phyloP scores from a whole-genome alignment of 768 basidiomycete genomes.

The Tylopilus subfusipes region DNA sequence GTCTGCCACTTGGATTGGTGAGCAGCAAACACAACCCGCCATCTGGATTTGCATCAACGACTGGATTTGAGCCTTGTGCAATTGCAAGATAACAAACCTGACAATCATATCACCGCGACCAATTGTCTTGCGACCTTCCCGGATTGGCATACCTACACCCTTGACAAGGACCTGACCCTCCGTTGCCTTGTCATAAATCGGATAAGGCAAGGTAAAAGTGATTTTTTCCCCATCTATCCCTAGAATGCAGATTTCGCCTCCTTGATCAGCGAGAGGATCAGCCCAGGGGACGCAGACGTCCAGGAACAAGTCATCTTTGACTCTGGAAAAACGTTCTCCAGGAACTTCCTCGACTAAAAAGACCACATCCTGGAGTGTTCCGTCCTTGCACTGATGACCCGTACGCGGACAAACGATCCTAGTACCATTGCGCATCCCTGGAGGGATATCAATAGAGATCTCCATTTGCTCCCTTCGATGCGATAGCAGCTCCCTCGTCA shows the following conservation, averaged over 20 bases:
- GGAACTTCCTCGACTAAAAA: constrained; percentile 60
- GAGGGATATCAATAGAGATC: constrained; percentile 56
- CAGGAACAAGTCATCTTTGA: constrained; percentile 54
- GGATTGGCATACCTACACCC: constrained; percentile 69
- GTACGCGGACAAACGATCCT: constrained; percentile 57
- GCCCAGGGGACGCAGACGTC: constrained; percentile 56
- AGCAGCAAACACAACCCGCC: constrained; percentile 31
- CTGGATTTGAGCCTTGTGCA: neutral
- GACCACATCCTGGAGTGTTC: constrained; percentile 59
- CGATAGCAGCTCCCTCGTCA: constrained; percentile 53
- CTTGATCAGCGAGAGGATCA: constrained; percentile 44
- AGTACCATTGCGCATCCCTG: constrained; percentile 60
- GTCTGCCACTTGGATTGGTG: constrained; percentile 33
- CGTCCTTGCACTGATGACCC: constrained; percentile 61
- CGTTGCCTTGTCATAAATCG: constrained; percentile 44
- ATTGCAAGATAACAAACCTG: constrained; percentile 37
- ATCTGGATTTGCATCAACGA: constrained; percentile 16
- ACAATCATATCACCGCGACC: constrained; percentile 64
- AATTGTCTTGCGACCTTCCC: constrained; percentile 47
- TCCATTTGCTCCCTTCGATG: constrained; percentile 50
- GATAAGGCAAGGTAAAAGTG: constrained; percentile 49
- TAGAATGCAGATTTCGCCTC: constrained; percentile 47
- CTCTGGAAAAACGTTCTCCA: constrained; percentile 54
- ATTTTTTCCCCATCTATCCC: constrained; percentile 60
- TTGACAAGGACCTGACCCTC: constrained; percentile 48